phyloP scores from a whole-genome alignment of 2,329 filamentous ascomycete species.

The Pseudogymnoascus destructans region DNA sequence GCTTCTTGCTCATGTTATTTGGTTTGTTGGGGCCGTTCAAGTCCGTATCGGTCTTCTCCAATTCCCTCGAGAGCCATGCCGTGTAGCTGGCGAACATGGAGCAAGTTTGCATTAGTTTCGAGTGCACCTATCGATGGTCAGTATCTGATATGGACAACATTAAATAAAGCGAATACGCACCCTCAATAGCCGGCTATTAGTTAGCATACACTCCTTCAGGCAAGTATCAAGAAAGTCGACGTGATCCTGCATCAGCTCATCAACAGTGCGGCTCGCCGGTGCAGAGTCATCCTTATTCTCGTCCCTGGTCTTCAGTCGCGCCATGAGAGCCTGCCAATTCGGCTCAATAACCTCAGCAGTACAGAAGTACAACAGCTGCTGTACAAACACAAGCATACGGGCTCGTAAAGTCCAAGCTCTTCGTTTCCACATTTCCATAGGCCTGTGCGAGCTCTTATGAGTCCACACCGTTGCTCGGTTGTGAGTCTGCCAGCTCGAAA shows the following conservation, averaged over 20 bases:
- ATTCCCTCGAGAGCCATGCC: conserved; percentile 69
- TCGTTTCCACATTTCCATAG: conserved; percentile 83
- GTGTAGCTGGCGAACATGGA: conserved; percentile 88
- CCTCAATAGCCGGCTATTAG: conserved; percentile 84
- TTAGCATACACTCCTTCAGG: conserved; percentile 97
- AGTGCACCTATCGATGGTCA: conserved; percentile 59
- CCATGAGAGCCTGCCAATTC: conserved; percentile 91
- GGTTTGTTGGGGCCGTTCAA: conserved; percentile 47
- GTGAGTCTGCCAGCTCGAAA: conserved; percentile 81
- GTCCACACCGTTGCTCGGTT: conserved; percentile 71
- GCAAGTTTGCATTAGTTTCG: conserved; percentile 92
- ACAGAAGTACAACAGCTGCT: conserved; percentile 93
- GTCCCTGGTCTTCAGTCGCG: conserved; percentile 56
- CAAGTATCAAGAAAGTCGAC: conserved; percentile 97
- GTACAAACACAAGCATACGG: conserved; percentile 92
- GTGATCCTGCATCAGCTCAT: conserved; percentile 97
- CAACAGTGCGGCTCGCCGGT: conserved; percentile 57
- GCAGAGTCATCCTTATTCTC: conserved; percentile 28
- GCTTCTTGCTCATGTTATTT: conserved; percentile 43
- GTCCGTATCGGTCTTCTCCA: conserved; percentile 73
- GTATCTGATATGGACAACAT: conserved; percentile 2
- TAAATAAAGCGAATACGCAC: conserved; percentile 36
- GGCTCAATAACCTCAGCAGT: conserved; percentile 95
- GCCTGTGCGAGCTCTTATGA: conserved; percentile 58
- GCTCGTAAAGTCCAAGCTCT: conserved; percentile 83